Base-by-base conservation (phyloP, 1,139 yeast genomes). In the Suhomyces guaymorum region DNA sequence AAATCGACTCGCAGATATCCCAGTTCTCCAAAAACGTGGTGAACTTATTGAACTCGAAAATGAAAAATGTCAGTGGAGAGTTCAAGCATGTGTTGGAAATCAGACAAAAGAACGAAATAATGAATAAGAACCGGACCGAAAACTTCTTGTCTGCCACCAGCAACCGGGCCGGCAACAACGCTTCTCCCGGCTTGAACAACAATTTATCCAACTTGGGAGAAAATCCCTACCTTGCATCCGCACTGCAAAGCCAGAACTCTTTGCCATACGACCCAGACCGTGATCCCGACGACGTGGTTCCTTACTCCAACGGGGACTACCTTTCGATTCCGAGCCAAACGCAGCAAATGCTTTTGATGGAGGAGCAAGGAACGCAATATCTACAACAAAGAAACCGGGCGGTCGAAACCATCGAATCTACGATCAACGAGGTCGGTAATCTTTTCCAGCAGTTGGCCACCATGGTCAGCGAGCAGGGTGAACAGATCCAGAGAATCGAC, bases 381-480 rank as follows among this genome's bases (percentile, higher is more conserved):
- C 63, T 90, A 42, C 92, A 82, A 53, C 94, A 85, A 51, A 76
- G 99, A 52, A 82, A 81, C 50, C 64, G 82, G 28, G 98, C 98
- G 0, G 97, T 92, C 31, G 97, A 92, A 57, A 88, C 96, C 2
- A 92, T 92, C 34, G 99, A 92, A 56, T 77, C 90, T 15, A 92
- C 98, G 1, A 92, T 92, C 42, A 94, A 90, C 54, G 98, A 92
- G 60, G 95, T 92, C 28, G 99, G 99, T 19, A 86, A 87, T 38
- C 73, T 92, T 46, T 92, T 94, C 64, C 94, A 87, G 50, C 98
- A 92, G 61, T 72, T 92, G 51, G 96, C 97, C 3, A 85, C 95
- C 2, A 90, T 92, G 97, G 97, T 92, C 9, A 90, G 88, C 43
- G 98, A 94, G 59, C 99, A 92, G 62, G 94, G 97, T 27, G 98